These are phyloP conservation scores for Tubosaeta brunneosetosa DNA, from an alignment of 768 basidiomycete genomes.

Conservation along the genomic window DNA sequence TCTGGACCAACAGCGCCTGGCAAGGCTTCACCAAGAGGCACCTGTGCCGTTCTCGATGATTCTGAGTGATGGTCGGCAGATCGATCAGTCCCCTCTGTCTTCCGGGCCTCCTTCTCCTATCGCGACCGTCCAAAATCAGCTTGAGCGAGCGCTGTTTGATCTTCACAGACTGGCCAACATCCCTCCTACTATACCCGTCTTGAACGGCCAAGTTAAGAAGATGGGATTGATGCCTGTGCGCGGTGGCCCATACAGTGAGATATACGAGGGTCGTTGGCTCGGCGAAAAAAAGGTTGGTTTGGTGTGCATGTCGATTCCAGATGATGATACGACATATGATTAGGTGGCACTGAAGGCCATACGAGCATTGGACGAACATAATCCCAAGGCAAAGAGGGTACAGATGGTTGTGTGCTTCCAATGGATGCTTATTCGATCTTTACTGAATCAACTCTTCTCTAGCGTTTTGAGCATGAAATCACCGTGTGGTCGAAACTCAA, in stretches of 20 bases:
- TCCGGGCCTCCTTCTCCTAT: conserved; percentile 22
- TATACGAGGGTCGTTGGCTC: conserved; percentile 53
- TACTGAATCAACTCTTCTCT: background rate
- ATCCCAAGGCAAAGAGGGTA: conserved; percentile 42
- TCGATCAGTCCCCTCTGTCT: conserved; percentile 20
- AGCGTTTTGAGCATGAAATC: conserved; percentile 59
- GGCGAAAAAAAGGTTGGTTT: conserved; percentile 44
- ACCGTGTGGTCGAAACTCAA: conserved; percentile 48
- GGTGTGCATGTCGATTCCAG: background rate
- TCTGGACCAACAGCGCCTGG: conserved; percentile 19
- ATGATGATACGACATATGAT: background rate
- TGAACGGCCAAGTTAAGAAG: conserved; percentile 49
- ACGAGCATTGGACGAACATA: conserved; percentile 41
- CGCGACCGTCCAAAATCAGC: conserved; percentile 32
- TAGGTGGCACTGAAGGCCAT: conserved; percentile 58
- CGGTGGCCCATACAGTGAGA: conserved; percentile 51
- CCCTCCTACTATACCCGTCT: conserved; percentile 47
- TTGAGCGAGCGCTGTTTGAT: conserved; percentile 42
- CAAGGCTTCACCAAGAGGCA: conserved; percentile 6
- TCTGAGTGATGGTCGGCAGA: conserved; percentile 15
- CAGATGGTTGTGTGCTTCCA: conserved; percentile 15
- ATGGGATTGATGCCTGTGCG: conserved; percentile 35
- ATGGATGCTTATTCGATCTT: background rate
- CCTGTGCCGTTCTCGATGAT: conserved; percentile 8
- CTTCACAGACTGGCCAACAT: conserved; percentile 50